These are phyloP conservation scores for Aureobasidium lini DNA, from an alignment of 2,329 filamentous ascomycete genomes.

Conservation along the genomic window DNA sequence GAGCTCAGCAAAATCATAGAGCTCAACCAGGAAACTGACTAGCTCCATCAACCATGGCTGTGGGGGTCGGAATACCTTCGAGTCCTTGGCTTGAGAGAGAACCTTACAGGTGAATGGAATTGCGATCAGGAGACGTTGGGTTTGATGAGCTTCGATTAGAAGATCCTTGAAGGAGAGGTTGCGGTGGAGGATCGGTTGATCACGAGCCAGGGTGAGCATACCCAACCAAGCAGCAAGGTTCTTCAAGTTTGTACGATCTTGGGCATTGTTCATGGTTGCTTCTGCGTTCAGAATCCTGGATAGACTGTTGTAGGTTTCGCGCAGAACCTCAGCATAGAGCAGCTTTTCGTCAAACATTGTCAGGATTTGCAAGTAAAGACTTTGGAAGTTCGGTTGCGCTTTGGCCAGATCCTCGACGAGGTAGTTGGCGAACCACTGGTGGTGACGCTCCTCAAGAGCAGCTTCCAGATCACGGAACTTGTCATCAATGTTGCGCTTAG, in stretches of 20 bases:
- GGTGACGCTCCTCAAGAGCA: conserved; percentile 69
- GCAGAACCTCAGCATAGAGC: conserved; percentile 81
- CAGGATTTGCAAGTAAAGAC: conserved; percentile 84
- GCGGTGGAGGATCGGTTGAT: conserved; percentile 91
- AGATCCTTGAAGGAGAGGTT: conserved; percentile 97
- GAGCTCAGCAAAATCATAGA: conserved; percentile 87
- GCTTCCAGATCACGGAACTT: conserved; percentile 78
- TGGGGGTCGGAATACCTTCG: conserved; percentile 83
- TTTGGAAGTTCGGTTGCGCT: conserved; percentile 93
- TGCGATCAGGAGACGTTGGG: conserved; percentile 80
- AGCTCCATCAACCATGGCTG: conserved; percentile 99
- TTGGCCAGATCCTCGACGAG: conserved; percentile 94
- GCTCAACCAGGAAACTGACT: conserved; percentile 78
- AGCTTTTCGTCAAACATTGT: conserved; percentile 70
- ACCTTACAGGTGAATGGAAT: conserved; percentile 99
- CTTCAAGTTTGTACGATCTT: conserved; percentile 82
- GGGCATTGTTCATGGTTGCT: conserved; percentile 71
- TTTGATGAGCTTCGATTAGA: conserved; percentile 87
- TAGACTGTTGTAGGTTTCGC: conserved; percentile 85
- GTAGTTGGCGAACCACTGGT: conserved; percentile 95
- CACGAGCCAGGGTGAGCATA: conserved; percentile 81
- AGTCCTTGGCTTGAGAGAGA: conserved; percentile 72
- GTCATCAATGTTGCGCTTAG: conserved; percentile 73
- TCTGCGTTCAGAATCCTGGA: conserved; percentile 86
- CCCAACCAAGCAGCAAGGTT: conserved; percentile 93